Conservation (phyloP, 352 stramenopile species). For the Globisporangium radiosum region DNA sequence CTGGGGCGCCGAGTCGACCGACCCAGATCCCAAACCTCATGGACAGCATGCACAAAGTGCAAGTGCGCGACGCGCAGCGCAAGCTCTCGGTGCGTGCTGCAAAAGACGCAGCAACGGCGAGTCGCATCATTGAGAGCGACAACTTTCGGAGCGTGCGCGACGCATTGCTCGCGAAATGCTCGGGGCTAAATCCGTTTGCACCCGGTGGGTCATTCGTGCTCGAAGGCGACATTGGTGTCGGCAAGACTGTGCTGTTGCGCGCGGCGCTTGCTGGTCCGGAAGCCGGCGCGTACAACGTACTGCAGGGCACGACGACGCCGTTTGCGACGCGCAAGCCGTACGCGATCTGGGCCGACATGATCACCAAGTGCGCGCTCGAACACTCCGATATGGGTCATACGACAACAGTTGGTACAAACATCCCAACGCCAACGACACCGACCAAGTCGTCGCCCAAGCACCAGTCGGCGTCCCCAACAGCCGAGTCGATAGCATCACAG, state of each 20-base stretch:
- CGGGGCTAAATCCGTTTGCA: slow-evolving; percentile 52
- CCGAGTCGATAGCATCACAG: background rate
- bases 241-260: slow-evolving; percentile 75
- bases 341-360: slow-evolving; percentile 72
- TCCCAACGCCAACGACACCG: background rate
- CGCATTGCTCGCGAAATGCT: slow-evolving; percentile 58
- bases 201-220: slow-evolving; percentile 68
- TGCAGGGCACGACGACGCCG: slow-evolving; percentile 64
- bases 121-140: slow-evolving; percentile 60
- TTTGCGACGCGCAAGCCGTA: slow-evolving; percentile 76
- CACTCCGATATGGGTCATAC: background rate
- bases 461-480: background rate
- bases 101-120: slow-evolving; percentile 27
- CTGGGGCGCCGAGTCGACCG: slow-evolving; percentile 7
- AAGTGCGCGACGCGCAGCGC: slow-evolving; percentile 73
- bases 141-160: slow-evolving; percentile 43
- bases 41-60: slow-evolving; percentile 83
- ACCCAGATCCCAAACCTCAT: slow-evolving; percentile 71
- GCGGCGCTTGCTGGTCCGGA: slow-evolving; percentile 46
- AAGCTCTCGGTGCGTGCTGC: slow-evolving; percentile 50
- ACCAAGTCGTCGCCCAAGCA: background rate
- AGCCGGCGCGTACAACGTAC: slow-evolving; percentile 42
- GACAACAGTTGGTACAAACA: background rate
- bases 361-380: slow-evolving; percentile 57
- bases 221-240: slow-evolving; percentile 78